Percentiles rank a stretch among this genome's conserved stretches.
phyloP scores from a whole-genome alignment of 345 rosid genomes.

The Citrus inodora region DNA sequence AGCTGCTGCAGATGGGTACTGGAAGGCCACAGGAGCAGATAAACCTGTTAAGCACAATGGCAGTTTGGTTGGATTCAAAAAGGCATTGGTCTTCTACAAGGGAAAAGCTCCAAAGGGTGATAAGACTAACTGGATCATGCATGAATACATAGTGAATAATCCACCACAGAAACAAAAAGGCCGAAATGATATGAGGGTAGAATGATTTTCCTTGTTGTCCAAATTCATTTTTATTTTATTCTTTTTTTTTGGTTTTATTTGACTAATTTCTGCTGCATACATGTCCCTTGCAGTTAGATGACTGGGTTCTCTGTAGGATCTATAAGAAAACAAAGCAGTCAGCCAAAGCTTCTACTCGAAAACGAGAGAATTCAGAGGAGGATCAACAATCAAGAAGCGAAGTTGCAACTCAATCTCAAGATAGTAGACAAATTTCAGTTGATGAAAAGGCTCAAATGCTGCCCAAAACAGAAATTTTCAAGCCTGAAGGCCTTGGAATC shows the following conservation, averaged over 20 bases:
- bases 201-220: not conserved
- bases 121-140: conserved; percentile 32
- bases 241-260: no score
- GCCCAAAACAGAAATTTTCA: not conserved
- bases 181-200: conserved; percentile 16
- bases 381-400: not conserved
- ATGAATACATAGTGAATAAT: conserved; percentile 10
- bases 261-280: not conserved
- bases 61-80: conserved; percentile 7
- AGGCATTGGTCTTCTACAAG: conserved; percentile 20
- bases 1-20: conserved; percentile 21
- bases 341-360: not conserved
- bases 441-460: not conserved
- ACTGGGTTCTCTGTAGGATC: conserved; percentile 23
- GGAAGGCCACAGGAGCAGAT: conserved; percentile 34
- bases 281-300: conserved; percentile 20
- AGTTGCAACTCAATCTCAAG: not conserved
- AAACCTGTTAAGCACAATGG: not conserved
- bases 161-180: not conserved
- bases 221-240: not conserved
- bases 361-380: not conserved
- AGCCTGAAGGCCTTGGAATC: not conserved
- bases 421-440: not conserved
- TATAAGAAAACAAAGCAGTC: conserved; percentile 9
- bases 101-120: conserved; percentile 16